A percentile compares a stretch with the other conserved stretches of the same genome.
phyloP scores from a whole-genome alignment of 768 basidiomycete genomes.

The button mushroom (Agaricus bisporus) region DNA sequence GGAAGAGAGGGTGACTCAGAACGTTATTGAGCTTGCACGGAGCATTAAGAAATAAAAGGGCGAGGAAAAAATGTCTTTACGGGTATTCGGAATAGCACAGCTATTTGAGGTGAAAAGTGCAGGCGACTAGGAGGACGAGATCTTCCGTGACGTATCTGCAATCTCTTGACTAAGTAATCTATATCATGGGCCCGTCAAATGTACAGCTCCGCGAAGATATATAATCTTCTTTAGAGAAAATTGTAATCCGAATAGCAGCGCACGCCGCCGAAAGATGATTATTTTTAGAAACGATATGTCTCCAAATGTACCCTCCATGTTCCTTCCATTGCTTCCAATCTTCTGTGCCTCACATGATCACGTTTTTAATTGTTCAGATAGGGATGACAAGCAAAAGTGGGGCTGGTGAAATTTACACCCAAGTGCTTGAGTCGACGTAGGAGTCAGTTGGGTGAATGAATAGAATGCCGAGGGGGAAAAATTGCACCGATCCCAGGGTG shows the following conservation, averaged over 20 bases:
- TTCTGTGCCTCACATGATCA: not conserved
- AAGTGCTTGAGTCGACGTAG: not conserved
- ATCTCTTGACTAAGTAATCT: not conserved
- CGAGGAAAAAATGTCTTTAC: not conserved
- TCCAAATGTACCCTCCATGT: not conserved
- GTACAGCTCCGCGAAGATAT: constrained; percentile 5
- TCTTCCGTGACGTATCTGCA: constrained; percentile 9
- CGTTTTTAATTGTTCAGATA: not conserved
- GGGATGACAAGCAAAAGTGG: not conserved
- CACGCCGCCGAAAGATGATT: not conserved
- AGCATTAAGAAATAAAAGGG: not conserved
- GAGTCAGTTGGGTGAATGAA: not conserved
- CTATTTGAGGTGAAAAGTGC: constrained; percentile 2
- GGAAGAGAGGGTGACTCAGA: constrained; percentile 4
- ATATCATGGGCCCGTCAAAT: not conserved
- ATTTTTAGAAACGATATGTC: not conserved
- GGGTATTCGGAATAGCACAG: constrained; percentile 1
- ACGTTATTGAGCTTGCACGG: not conserved
- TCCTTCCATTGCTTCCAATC: not conserved
- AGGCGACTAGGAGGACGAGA: constrained; percentile 3
- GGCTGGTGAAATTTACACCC: not conserved
- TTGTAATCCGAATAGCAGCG: constrained; percentile 1
- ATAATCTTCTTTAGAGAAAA: not conserved
- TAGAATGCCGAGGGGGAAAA: not conserved
- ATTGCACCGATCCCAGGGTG: constrained; percentile 4